phyloP scores from a whole-genome alignment of 2,329 filamentous ascomycete genomes.

The Fusarium sp. region DNA sequence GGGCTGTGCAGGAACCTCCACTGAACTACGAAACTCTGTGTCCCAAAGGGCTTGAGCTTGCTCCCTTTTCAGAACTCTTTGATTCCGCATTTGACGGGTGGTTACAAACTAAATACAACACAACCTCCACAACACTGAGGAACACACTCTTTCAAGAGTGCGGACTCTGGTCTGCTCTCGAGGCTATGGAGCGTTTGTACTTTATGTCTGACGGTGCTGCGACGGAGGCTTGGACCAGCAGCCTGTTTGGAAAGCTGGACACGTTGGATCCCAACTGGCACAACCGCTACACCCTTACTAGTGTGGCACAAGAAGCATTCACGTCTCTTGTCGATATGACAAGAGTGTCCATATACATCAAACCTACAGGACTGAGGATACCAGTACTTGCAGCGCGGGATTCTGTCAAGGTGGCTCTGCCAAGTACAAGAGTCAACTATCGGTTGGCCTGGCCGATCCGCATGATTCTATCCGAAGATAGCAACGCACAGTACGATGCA shows the following conservation, averaged over 20 bases:
- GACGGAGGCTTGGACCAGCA: conserved; percentile 72
- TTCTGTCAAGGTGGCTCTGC: conserved; percentile 68
- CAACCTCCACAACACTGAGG: conserved; percentile 74
- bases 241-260: conserved; percentile 81
- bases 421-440: conserved; percentile 74
- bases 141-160: conserved; percentile 75
- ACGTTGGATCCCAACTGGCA: conserved; percentile 72
- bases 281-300: conserved; percentile 83
- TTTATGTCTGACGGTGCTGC: conserved; percentile 79
- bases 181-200: conserved; percentile 77
- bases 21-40: conserved; percentile 70
- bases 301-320: conserved; percentile 79
- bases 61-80: conserved; percentile 81
- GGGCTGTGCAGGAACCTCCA: conserved; percentile 53
- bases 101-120: conserved; percentile 78
- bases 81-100: conserved; percentile 76
- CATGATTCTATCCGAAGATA: conserved; percentile 77
- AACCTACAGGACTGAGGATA: conserved; percentile 52
- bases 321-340: conserved; percentile 67
- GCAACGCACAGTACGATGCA: conserved; percentile 74
- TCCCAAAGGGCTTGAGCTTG: conserved; percentile 59
- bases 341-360: conserved; percentile 70
- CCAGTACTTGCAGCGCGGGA: conserved; percentile 61
- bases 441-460: conserved; percentile 72
- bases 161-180: conserved; percentile 72